These are phyloP conservation scores for Hyaloscypha hepaticicola DNA, from an alignment of 495 filamentous ascomycete species.

Conservation along the genomic window DNA sequence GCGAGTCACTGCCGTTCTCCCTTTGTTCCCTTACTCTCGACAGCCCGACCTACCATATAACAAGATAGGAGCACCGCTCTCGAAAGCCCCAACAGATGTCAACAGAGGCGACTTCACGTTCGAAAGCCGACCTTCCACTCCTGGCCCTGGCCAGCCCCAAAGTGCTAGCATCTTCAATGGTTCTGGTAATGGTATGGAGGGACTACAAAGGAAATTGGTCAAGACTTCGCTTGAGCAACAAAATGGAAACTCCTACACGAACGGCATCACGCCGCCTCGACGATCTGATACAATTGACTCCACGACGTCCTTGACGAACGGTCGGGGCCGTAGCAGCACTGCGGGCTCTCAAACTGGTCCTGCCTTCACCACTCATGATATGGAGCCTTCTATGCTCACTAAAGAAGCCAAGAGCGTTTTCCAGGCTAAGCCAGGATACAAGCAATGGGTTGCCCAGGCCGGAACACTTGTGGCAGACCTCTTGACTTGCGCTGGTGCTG, in stretches of 20 bases:
- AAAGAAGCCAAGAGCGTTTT: constrained; percentile 55
- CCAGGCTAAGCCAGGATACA: constrained; percentile 86
- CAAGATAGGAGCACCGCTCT: constrained; percentile 84
- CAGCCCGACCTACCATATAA: constrained; percentile 96
- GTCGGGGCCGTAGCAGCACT: constrained; percentile 26
- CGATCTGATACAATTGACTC: constrained; percentile 66
- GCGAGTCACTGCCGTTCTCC: constrained; percentile 88
- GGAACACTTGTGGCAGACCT: constrained; percentile 94
- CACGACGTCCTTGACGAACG: constrained; percentile 42
- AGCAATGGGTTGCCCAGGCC: constrained; percentile 97
- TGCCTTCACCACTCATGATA: constrained; percentile 54
- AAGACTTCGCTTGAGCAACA: constrained; percentile 57
- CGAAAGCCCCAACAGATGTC: constrained; percentile 58
- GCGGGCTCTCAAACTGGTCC: constrained; percentile 23
- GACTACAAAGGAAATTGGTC: constrained; percentile 63
- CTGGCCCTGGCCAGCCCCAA: constrained; percentile 64
- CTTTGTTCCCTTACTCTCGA: constrained; percentile 92
- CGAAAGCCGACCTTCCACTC: constrained; percentile 86
- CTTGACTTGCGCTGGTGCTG: constrained; percentile 90
- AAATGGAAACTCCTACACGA: constrained; percentile 31
- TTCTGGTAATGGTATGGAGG: constrained; percentile 60
- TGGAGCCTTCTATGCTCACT: constrained; percentile 50
- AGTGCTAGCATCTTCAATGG: constrained; percentile 53
- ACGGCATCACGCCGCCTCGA: constrained; percentile 35
- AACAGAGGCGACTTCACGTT: constrained; percentile 77